Percentiles rank a stretch among this genome's conserved stretches.
These are phyloP conservation scores for Phytophthora vignae DNA, from an alignment of 352 stramenopile genomes.

Conservation along the genomic window DNA sequence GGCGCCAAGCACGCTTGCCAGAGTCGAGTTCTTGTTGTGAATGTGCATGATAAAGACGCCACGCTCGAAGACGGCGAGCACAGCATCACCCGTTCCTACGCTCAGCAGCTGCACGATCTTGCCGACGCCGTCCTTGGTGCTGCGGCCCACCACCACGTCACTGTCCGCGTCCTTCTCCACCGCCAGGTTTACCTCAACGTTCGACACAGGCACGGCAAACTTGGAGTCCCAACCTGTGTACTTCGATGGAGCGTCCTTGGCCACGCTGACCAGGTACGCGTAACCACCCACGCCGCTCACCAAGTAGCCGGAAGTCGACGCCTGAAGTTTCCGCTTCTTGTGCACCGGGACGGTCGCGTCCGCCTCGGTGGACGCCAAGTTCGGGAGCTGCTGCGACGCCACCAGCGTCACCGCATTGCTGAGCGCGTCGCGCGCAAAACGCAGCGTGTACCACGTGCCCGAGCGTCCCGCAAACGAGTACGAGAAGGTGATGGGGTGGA, in stretches of 20 bases:
- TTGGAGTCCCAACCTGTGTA: slow-evolving; percentile 77
- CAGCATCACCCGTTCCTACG: slow-evolving; percentile 60
- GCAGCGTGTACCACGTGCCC: slow-evolving; percentile 64
- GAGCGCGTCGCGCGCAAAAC: slow-evolving; percentile 56
- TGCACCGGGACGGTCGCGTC: slow-evolving; percentile 39
- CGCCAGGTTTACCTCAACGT: slow-evolving; percentile 50
- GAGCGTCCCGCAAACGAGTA: slow-evolving; percentile 71
- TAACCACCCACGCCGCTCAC: slow-evolving; percentile 54
- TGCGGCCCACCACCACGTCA: slow-evolving; percentile 29
- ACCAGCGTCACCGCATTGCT: slow-evolving; percentile 50
- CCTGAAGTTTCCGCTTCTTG: slow-evolving; percentile 77
- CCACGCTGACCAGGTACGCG: slow-evolving; percentile 65
- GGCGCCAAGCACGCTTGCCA: slow-evolving; percentile 73
- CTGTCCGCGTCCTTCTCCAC: slow-evolving; percentile 33
- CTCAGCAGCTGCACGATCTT: slow-evolving; percentile 60
- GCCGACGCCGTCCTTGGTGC: slow-evolving; percentile 41
- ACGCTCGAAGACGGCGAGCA: slow-evolving; percentile 73
- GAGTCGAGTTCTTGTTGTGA: slow-evolving; percentile 75
- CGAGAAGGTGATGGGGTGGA: slow-evolving; percentile 76
- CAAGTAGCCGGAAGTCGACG: slow-evolving; percentile 39
- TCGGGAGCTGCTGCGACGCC: slow-evolving; percentile 52
- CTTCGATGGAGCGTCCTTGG: slow-evolving; percentile 42
- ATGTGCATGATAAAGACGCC: slow-evolving; percentile 73
- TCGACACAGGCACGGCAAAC: slow-evolving; percentile 73
- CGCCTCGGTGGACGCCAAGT: slow-evolving; percentile 34